These are phyloP conservation scores for Chenopodium berlandieri DNA, from an alignment of 148 eudicot genomes.

Conservation along the genomic window DNA sequence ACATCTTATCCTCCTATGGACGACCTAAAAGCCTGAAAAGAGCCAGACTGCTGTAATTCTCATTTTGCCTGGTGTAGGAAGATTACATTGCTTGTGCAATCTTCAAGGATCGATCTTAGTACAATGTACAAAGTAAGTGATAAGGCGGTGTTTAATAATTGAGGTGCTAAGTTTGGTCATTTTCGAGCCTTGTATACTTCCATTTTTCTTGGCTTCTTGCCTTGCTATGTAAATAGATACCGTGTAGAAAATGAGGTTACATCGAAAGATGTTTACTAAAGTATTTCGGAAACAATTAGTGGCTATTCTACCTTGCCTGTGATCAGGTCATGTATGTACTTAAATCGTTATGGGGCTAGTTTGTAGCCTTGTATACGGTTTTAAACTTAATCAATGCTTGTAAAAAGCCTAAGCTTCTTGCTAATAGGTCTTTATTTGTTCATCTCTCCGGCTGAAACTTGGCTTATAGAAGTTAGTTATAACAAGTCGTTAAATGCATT, in stretches of 20 bases:
- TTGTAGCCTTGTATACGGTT: no score
- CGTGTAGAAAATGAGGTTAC: neutral
- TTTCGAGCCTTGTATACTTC: neutral
- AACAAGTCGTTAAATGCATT: no score
- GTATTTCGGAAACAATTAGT: neutral
- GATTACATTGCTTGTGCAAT: constrained; percentile 5
- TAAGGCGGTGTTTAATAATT: neutral
- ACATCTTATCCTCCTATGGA: constrained; percentile 32
- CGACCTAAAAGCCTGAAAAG: constrained; percentile 11
- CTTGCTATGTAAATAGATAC: neutral
- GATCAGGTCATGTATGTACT: no score
- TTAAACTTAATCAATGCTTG: no score
- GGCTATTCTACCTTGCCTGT: neutral
- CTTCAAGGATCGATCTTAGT: neutral
- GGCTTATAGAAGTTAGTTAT: no score
- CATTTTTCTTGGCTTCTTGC: neutral
- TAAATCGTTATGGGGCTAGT: no score
- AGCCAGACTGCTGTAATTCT: neutral
- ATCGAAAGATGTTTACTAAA: neutral
- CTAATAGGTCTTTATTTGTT: no score
- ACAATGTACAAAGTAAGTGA: constrained; percentile 15
- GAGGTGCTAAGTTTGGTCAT: neutral
- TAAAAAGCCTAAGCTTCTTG: no score
- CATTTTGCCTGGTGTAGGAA: neutral
- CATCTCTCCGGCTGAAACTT: no score